Base-by-base conservation (phyloP, 148 eudicot genomes). In the Polygonum aviculare region DNA sequence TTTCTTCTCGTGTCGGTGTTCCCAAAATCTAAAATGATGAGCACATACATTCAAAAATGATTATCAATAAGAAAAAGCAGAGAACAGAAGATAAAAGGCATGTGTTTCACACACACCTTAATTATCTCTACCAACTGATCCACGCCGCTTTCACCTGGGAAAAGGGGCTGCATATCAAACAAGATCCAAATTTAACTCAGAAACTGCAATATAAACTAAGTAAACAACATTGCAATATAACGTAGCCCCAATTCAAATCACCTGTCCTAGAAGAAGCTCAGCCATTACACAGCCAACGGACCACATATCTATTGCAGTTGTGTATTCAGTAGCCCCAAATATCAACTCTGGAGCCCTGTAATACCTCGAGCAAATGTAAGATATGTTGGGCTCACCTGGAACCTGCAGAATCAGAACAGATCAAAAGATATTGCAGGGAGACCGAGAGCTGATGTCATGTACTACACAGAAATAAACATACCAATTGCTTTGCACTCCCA, bases 91-190 rank as follows among this genome's bases (percentile, higher is more conserved):
- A 60, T 9, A 9, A 5, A 38, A 36, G 12, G 21, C 39, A 73
- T 19, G 18, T 22, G 31, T n/a, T 72, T 22, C 38, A 47, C 49
- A 40, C 31, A 40, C 31, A 91, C 99, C 97, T 95, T 95, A 59
- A 95, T 93, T 33, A 95, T 91, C 77, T 95, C 99, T 65, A 93
- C 97, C 76, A 93, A 89, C 83, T 95, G 99, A 84, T 95, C 99
- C 76, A 93, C 97, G 55, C 99, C 96, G 80, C 94, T 93, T 87
- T 95, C 99, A 26, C 99, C 99, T 11, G 98, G 99, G 86, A 95
- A 95, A 54, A 95, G 71, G 65, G 97, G 98, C 99, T 95, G 91
- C 84, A 84, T 14, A 80, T 73, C 33, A 78, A 75, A 40, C 41
- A 50, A 77, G 21, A 81, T 1, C 62, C 69, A 12, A 16, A 35